phyloP scores from a whole-genome alignment of 2,329 filamentous ascomycete species.

The Botrytis aclada region DNA sequence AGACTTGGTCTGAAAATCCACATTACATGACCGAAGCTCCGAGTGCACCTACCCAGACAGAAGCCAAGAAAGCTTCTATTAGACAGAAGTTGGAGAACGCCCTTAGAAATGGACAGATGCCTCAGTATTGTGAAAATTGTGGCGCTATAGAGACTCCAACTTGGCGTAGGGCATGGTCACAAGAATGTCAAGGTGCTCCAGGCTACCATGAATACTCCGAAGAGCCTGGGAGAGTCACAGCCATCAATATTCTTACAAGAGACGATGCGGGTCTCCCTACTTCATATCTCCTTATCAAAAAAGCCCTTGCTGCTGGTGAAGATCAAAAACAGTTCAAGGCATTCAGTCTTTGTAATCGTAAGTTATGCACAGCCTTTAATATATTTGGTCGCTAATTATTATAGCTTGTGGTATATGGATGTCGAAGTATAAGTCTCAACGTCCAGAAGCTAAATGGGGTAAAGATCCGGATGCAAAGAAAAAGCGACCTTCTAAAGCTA shows the following conservation, averaged over 20 bases:
- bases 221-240: conserved; percentile 69
- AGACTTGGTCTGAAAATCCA: conserved; percentile 47
- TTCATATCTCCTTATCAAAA: conserved; percentile 75
- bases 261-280: conserved; percentile 61
- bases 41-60: conserved; percentile 16
- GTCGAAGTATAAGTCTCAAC: conserved; percentile 79
- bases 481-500: conserved; percentile 38
- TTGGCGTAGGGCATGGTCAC: conserved; percentile 91
- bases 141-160: conserved; percentile 94
- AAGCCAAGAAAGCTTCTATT: conserved; percentile 35
- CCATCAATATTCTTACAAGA: conserved; percentile 64
- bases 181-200: conserved; percentile 67
- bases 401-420: conserved; percentile 90
- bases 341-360: conserved; percentile 82
- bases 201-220: conserved; percentile 68
- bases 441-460: conserved; percentile 80
- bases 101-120: conserved; percentile 77
- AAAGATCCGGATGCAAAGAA: conserved; percentile 49
- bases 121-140: conserved; percentile 87
- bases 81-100: conserved; percentile 58
- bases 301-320: conserved; percentile 59
- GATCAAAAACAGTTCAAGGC: conserved; percentile 67
- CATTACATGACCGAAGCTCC: conserved; percentile 40
- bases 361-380: conserved; percentile 40
- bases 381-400: conserved; percentile 30